Evolutionary conservation across 371 early-diverging fungal genomes (phyloP).

Genomic region (Lichtheimia ramosa): DNA sequence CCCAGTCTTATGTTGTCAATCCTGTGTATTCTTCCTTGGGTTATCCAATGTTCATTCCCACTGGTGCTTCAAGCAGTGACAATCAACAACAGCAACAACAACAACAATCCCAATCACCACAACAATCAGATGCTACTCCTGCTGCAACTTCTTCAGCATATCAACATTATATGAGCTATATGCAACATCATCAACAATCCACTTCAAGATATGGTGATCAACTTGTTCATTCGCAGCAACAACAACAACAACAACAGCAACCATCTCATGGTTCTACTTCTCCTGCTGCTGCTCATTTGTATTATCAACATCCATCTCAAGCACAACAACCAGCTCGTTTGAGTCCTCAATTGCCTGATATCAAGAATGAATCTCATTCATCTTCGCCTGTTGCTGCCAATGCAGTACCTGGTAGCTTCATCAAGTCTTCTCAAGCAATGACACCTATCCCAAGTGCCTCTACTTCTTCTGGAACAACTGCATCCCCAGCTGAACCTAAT

Average conservation of each 20-base stretch:
- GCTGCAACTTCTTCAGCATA: neutral
- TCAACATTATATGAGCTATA: conserved; percentile 1
- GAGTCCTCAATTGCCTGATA: conserved; percentile 10
- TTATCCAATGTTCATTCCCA: conserved; percentile 24
- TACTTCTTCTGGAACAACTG: conserved; percentile 31
- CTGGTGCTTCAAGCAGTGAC: conserved; percentile 9
- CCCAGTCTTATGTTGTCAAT: conserved; percentile 21
- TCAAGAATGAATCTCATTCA: conserved; percentile 3
- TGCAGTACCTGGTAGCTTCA: neutral
- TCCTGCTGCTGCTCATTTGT: conserved; percentile 7
- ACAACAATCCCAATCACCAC: conserved; percentile 9
- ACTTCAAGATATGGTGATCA: conserved; percentile 1
- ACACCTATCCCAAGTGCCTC: conserved; percentile 43
- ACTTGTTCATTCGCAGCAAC: neutral
- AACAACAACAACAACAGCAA: conserved; percentile 9
- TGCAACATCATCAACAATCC: neutral
- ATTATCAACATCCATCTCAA: conserved; percentile 14
- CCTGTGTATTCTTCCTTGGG: conserved; percentile 31
- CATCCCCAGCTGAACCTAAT: conserved; percentile 32
- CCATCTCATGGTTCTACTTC: conserved; percentile 4
- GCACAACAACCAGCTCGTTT: neutral
- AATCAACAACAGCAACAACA: conserved; percentile 6
- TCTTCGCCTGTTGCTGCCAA: neutral
- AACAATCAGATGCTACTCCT: neutral
- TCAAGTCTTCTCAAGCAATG: conserved; percentile 26